Evolutionary conservation across 768 basidiomycete species (phyloP), one percentile per base, ranked within the genome.

Genomic region (Sporobolomyces roseus): DNA sequence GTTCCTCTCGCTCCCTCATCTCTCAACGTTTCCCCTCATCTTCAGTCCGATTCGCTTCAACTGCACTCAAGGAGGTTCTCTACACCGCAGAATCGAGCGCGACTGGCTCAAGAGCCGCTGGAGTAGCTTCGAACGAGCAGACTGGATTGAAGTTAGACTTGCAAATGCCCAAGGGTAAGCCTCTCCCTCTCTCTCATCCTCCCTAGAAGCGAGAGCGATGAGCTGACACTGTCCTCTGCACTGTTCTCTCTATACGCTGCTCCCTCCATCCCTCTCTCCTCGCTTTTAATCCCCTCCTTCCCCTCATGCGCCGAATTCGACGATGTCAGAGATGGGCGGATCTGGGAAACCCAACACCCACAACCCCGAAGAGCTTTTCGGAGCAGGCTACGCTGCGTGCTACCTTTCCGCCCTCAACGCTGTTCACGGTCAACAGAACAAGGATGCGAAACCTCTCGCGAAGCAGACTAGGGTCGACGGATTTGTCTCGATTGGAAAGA

Each of bases 321-420:
- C 38, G 10, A 17, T 41, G 38, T 14, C 21, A 32, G 61, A 55
- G 58, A 59, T 69, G 46, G 68, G 68, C n/a, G 68, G 68, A n/a
- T 17, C 45, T 7, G 68, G 68, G n/a, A 60, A 60, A 38, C 46
- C 63, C 46, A 38, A 48, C 43, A 60, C 43, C 10, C 63, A 64
- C 53, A 74, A 75, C 68, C 75, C 75, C 3, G 75, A 75, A 49
- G 54, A 72, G 63, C 68, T 75, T 21, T 73, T 74, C 52, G 75
- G 68, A 19, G 58, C 72, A 4, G 75, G 65, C 17, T 74, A 74
- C 60, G 52, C 56, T 5, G 70, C 66, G n/a, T 74, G 75, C 66
- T 74, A 70, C 68, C 66, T 73, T 21, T 63, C 60, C 29, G 75
- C 75, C 0, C 60, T 75, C 30, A 64, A 49, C 33, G 75, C 75